Conservation (phyloP, 768 basidiomycete species). For the Piloderma croceum region DNA sequence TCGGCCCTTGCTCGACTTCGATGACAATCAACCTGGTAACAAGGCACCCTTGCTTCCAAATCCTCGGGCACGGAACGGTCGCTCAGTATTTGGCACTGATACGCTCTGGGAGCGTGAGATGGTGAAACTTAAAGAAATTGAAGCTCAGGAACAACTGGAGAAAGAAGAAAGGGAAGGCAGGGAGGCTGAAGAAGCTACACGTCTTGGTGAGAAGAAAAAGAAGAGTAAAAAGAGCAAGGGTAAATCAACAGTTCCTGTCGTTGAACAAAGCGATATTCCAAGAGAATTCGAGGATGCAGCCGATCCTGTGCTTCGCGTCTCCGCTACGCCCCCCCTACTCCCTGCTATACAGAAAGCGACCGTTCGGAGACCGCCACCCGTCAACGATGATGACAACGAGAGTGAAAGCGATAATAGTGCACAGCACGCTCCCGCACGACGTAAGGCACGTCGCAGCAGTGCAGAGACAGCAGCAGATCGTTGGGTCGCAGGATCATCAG, state of each 20-base stretch:
- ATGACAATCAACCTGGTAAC: constrained; percentile 41
- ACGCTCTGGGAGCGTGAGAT: constrained; percentile 90
- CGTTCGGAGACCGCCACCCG: constrained; percentile 24
- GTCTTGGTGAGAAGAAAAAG: constrained; percentile 29
- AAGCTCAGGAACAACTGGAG: constrained; percentile 58
- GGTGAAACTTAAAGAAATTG: constrained; percentile 71
- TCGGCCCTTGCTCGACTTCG: constrained; percentile 66
- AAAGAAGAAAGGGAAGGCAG: constrained; percentile 44
- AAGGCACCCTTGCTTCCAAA: constrained; percentile 28
- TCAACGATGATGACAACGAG: constrained; percentile 40
- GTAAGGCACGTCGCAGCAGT: neutral
- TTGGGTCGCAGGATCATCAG: constrained; percentile 58
- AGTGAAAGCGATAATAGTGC: constrained; percentile 45
- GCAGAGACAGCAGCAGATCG: constrained; percentile 21
- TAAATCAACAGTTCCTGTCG: constrained; percentile 41
- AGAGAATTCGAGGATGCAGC: constrained; percentile 2
- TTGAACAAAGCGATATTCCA: constrained; percentile 20
- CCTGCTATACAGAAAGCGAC: constrained; percentile 32
- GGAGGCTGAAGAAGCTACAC: constrained; percentile 42
- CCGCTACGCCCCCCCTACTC: constrained; percentile 24
- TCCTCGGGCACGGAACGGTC: constrained; percentile 36
- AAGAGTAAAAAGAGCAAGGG: constrained; percentile 42
- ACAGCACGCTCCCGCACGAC: neutral
- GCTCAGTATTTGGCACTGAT: constrained; percentile 91
- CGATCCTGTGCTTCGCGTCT: constrained; percentile 10